phyloP scores from a whole-genome alignment of 108 stramenopile species.

The Nannochloropsis salina region DNA sequence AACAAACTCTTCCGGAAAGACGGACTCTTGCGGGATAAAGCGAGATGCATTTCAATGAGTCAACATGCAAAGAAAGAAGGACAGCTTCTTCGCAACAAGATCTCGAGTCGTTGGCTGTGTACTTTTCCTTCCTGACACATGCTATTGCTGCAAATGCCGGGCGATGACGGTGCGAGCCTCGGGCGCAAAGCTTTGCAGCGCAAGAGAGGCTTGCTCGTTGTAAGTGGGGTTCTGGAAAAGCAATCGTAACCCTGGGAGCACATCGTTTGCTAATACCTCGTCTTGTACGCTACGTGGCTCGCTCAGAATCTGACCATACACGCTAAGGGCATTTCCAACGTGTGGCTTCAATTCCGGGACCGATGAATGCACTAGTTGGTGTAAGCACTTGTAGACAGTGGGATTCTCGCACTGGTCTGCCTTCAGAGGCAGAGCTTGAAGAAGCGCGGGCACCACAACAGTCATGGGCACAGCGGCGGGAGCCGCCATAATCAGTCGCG shows the following conservation, averaged over 20 bases:
- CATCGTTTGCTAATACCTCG: slow-evolving; percentile 7
- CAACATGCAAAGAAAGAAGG: too few species aligned
- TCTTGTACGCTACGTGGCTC: slow-evolving; percentile 16
- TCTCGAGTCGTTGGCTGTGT: too few species aligned
- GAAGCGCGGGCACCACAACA: slow-evolving; percentile 78
- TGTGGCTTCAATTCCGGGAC: slow-evolving; percentile 60
- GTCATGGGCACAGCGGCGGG: slow-evolving; percentile 69
- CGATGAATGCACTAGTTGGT: slow-evolving; percentile 73
- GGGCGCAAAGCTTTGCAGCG: neutral
- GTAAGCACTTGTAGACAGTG: slow-evolving; percentile 82
- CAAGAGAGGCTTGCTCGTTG: slow-evolving; percentile 1
- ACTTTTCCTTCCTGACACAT: neutral
- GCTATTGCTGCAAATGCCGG: neutral
- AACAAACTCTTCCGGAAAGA: too few species aligned
- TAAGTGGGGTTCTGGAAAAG: neutral
- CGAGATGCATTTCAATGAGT: too few species aligned
- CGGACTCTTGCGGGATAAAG: too few species aligned
- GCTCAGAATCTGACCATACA: neutral
- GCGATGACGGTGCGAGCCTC: neutral
- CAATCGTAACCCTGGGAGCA: neutral
- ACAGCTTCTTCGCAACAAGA: too few species aligned
- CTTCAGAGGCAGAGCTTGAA: slow-evolving; percentile 75
- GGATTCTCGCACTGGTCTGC: slow-evolving; percentile 90
- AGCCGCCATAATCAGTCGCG: slow-evolving; percentile 81
- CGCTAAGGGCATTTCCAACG: neutral